Conservation (phyloP, 345 rosid genomes). For the Hibiscus trionum region DNA sequence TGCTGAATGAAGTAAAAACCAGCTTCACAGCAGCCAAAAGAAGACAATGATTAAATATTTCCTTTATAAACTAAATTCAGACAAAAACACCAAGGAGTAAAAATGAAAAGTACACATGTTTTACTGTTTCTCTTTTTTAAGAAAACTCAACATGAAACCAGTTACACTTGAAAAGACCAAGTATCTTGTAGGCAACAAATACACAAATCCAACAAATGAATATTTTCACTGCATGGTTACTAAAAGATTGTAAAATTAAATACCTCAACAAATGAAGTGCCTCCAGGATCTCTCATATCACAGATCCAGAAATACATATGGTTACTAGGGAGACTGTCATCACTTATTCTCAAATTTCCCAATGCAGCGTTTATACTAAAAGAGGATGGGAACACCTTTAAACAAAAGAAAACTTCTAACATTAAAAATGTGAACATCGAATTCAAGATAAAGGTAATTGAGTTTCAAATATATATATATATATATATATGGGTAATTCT, state of each 20-base stretch:
- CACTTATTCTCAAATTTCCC: constrained; percentile 93
- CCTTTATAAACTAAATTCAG: background rate
- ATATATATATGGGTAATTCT: too few species aligned
- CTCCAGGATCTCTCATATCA: constrained; percentile 98
- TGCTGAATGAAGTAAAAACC: constrained; percentile 74
- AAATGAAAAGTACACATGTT: background rate
- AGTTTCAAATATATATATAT: background rate
- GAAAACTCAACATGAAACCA: background rate
- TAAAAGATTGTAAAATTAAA: background rate
- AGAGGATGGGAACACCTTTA: constrained; percentile 92
- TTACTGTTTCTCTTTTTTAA: background rate
- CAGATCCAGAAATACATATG: constrained; percentile 95
- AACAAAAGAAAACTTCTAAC: constrained; percentile 12
- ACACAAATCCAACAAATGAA: background rate
- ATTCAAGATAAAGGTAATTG: background rate
- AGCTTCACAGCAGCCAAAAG: constrained; percentile 39
- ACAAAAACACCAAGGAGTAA: background rate
- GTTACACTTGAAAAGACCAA: background rate
- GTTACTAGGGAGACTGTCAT: constrained; percentile 71
- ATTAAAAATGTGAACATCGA: background rate
- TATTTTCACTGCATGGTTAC: background rate
- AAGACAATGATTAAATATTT: background rate
- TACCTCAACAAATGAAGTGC: constrained; percentile 97
- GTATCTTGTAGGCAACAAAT: background rate
- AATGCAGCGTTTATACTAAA: constrained; percentile 81